Conservation (phyloP, 108 stramenopile genomes). For the Nitzschia sp. region DNA sequence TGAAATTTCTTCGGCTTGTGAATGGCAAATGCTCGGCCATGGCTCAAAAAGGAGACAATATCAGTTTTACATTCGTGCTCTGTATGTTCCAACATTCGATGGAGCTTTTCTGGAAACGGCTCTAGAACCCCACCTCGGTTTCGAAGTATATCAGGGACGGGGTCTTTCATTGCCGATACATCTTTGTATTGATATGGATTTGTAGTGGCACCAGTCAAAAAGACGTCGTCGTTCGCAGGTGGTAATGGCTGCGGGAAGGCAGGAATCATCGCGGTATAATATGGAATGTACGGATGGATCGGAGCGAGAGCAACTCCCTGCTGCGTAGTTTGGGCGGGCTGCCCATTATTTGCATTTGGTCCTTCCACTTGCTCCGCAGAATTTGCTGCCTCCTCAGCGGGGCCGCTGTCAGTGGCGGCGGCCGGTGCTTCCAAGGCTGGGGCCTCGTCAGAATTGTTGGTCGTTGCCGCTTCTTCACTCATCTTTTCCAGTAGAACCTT, state of each 20-base stretch:
- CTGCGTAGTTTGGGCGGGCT: not conserved
- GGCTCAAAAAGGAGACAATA: slow-evolving; percentile 61
- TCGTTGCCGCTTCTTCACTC: too few relatives aligned
- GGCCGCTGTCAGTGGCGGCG: too few relatives aligned
- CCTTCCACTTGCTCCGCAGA: not conserved
- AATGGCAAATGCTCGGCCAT: slow-evolving; percentile 70
- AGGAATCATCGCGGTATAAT: slow-evolving; percentile 2
- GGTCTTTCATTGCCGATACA: slow-evolving; percentile 25
- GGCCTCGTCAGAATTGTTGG: too few relatives aligned
- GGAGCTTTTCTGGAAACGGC: slow-evolving; percentile 31
- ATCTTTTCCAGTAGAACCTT: too few relatives aligned
- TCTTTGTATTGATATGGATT: slow-evolving; percentile 24
- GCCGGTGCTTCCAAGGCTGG: too few relatives aligned
- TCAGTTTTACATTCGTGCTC: slow-evolving; percentile 52
- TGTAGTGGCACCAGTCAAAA: not conserved
- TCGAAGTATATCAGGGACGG: slow-evolving; percentile 29
- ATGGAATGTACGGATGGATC: slow-evolving; percentile 15
- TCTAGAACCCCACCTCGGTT: slow-evolving; percentile 66
- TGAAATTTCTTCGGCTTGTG: slow-evolving; percentile 63
- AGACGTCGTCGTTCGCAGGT: not conserved
- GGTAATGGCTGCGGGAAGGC: not conserved
- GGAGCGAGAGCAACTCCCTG: slow-evolving; percentile 6
- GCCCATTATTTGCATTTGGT: not conserved
- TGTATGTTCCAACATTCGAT: slow-evolving; percentile 55
- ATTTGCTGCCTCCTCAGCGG: too few relatives aligned